phyloP scores from a whole-genome alignment of 2,329 filamentous ascomycete genomes.

The Dothistroma septosporum region DNA sequence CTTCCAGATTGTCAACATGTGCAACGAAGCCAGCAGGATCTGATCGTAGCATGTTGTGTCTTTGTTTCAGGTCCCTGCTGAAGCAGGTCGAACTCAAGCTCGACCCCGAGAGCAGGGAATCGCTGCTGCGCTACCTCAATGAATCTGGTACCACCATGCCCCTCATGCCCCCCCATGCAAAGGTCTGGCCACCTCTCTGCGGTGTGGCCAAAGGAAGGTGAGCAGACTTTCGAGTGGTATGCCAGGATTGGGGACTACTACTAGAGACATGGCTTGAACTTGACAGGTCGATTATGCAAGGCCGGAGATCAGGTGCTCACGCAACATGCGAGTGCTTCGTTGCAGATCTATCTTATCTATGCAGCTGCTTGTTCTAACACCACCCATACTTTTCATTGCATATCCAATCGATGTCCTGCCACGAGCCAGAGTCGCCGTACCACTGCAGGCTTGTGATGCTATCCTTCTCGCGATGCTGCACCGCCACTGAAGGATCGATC shows the following conservation, averaged over 20 bases:
- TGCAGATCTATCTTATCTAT: constrained; percentile 10
- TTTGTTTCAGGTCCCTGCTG: constrained; percentile 2
- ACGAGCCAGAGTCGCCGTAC: constrained; percentile 54
- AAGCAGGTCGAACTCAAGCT: not conserved
- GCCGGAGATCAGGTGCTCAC: not conserved
- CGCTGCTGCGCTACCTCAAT: constrained; percentile 1
- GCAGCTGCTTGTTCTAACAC: constrained; percentile 49
- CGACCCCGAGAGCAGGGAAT: not conserved
- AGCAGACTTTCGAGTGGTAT: not conserved
- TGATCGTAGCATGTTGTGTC: constrained; percentile 6
- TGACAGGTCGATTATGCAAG: constrained; percentile 1
- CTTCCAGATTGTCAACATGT: not conserved
- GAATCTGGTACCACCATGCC: constrained; percentile 1
- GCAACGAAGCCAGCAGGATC: constrained; percentile 1
- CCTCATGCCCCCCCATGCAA: not conserved
- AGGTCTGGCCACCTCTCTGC: not conserved
- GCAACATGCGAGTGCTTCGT: not conserved
- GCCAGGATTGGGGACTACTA: not conserved
- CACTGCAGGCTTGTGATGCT: constrained; percentile 70
- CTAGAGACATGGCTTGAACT: not conserved
- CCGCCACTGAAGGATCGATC: constrained; percentile 46
- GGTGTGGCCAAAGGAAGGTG: not conserved
- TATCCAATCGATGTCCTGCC: constrained; percentile 62
- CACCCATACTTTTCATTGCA: constrained; percentile 74
- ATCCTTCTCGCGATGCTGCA: constrained; percentile 58